Conservation (phyloP, 2,329 filamentous ascomycete species). For the Hypocrella siamensis region DNA sequence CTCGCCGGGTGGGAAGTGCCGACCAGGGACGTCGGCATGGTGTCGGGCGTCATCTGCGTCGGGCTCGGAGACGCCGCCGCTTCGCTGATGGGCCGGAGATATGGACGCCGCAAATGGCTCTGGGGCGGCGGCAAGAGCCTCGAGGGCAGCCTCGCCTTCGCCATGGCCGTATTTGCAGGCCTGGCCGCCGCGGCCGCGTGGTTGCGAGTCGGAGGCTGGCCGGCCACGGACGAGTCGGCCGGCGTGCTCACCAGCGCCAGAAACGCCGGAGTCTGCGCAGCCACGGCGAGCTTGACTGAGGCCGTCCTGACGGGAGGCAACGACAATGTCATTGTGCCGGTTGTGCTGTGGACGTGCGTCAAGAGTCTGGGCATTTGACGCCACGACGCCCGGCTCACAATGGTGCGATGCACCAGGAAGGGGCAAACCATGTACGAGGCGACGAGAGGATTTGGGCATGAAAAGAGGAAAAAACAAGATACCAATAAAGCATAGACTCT, state of each 20-base stretch:
- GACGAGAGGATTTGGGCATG: neutral
- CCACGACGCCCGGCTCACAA: neutral
- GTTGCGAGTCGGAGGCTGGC: constrained; percentile 65
- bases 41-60: constrained; percentile 84
- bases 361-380: constrained; percentile 51
- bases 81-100: constrained; percentile 74
- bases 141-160: constrained; percentile 76
- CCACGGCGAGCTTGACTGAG: constrained; percentile 78
- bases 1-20: constrained; percentile 62
- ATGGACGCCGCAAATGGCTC: constrained; percentile 78
- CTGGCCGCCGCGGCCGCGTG: constrained; percentile 56
- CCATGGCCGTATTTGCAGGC: constrained; percentile 59
- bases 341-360: constrained; percentile 84
- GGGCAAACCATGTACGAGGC: neutral
- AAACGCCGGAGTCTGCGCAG: constrained; percentile 59
- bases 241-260: constrained; percentile 25
- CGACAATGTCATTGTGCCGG: constrained; percentile 93
- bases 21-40: constrained; percentile 69
- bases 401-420: neutral
- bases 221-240: constrained; percentile 30
- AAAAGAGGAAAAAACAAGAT: neutral
- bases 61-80: constrained; percentile 91
- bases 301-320: constrained; percentile 92
- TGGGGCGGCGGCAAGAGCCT: constrained; percentile 96
- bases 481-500: too few relatives aligned